phyloP scores from a whole-genome alignment of 495 filamentous ascomycete species.

The Penicillium cosmopolitanum region DNA sequence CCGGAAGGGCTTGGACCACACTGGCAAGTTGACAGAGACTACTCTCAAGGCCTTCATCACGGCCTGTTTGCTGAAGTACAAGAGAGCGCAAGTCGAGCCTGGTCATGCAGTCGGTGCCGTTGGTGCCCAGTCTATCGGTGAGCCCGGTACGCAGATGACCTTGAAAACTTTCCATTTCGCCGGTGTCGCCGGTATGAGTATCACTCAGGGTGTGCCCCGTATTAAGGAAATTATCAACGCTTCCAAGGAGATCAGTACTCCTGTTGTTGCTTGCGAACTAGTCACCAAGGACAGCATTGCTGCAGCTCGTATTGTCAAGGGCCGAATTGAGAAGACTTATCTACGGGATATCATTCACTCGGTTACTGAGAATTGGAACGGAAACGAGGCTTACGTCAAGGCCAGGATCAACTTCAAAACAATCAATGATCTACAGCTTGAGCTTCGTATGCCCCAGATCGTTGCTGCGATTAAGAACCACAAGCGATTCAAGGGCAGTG shows the following conservation, averaged over 20 bases:
- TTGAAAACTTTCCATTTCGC: conserved; percentile 99
- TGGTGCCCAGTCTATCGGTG: conserved; percentile 96
- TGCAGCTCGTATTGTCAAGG: conserved; percentile 85
- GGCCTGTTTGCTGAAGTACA: conserved; percentile 87
- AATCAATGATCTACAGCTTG: conserved; percentile 76
- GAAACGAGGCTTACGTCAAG: conserved; percentile 69
- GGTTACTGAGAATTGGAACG: conserved; percentile 82
- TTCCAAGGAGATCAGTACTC: conserved; percentile 88
- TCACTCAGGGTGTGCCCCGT: conserved; percentile 97
- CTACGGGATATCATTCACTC: conserved; percentile 65
- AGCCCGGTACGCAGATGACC: conserved; percentile 99
- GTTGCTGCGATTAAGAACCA: conserved; percentile 69
- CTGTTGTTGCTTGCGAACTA: conserved; percentile 84
- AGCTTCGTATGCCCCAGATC: conserved; percentile 71
- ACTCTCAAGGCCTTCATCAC: conserved; percentile 76
- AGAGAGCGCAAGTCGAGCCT: conserved; percentile 85
- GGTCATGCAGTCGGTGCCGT: conserved; percentile 98
- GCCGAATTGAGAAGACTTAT: conserved; percentile 75
- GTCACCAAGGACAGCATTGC: conserved; percentile 67
- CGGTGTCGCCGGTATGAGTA: conserved; percentile 98
- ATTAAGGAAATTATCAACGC: conserved; percentile 99
- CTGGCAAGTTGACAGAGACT: conserved; percentile 75
- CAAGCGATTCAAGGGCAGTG: conserved; percentile 72
- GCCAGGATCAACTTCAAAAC: conserved; percentile 77
- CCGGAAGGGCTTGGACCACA: conserved; percentile 61